Conservation (phyloP, 1,284 basidiomycete genomes). For the Apiotrichum domesticum region DNA sequence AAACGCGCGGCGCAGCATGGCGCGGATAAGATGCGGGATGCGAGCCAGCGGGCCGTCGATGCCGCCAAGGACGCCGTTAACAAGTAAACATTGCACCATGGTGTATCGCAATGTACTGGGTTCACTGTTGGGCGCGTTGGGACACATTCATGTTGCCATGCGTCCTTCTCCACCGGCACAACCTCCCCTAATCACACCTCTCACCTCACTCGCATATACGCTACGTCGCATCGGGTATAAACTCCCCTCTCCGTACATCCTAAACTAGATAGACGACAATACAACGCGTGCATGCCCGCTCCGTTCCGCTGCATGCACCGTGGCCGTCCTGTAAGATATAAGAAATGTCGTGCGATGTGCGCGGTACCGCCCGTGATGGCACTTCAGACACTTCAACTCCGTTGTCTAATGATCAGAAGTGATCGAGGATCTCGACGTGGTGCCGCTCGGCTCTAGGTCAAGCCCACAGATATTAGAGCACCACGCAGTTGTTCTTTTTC, state of each 20-base stretch:
- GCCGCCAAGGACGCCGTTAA: conserved; percentile 7
- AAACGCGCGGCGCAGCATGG: conserved; percentile 15
- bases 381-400: too few species aligned
- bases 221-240: too few species aligned
- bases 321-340: not conserved
- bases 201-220: too few species aligned
- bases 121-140: too few species aligned
- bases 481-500: conserved; percentile 40
- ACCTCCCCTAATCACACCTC: too few species aligned
- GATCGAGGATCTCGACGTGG: not conserved
- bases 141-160: too few species aligned
- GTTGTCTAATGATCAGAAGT: too few species aligned
- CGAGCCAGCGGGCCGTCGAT: conserved; percentile 9
- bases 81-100: not conserved
- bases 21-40: conserved; percentile 9
- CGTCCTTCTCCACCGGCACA: too few species aligned
- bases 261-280: not conserved
- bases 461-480: conserved; percentile 25
- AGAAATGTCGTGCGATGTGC: not conserved
- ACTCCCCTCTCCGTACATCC: too few species aligned
- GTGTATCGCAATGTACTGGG: too few species aligned
- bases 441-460: not conserved
- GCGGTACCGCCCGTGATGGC: too few species aligned
- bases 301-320: not conserved
- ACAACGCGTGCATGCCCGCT: conserved; percentile 14